Conservation (phyloP, 805 yeast genomes). For the Kodamaea leandrae region DNA sequence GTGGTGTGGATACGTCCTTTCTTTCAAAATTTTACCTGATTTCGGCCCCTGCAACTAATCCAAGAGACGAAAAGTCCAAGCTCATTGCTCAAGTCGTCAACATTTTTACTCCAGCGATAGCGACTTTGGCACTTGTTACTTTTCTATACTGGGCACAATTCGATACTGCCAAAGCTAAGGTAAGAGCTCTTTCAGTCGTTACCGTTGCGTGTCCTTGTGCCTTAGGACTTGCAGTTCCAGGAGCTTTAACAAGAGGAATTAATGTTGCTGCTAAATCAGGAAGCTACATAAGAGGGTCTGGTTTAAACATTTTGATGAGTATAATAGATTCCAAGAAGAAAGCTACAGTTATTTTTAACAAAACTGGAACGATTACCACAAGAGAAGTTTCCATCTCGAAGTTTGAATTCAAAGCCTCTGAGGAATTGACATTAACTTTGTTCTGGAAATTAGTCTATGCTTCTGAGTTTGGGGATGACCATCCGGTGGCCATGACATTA, state of each 20-base stretch:
- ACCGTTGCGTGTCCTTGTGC: slow-evolving; percentile 12
- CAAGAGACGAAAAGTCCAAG: not conserved
- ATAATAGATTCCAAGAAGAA: slow-evolving; percentile 1
- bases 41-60: not conserved
- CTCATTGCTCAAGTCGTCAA: slow-evolving; percentile 3
- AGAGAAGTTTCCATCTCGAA: slow-evolving; percentile 7
- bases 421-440: not conserved
- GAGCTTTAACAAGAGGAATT: slow-evolving; percentile 8
- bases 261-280: slow-evolving; percentile 9
- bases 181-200: slow-evolving; percentile 10
- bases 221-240: slow-evolving; percentile 10
- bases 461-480: slow-evolving; percentile 7
- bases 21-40: not conserved
- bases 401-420: not conserved
- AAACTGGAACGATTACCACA: slow-evolving; percentile 9
- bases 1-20: not conserved
- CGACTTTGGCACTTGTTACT: slow-evolving; percentile 6
- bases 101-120: slow-evolving; percentile 8
- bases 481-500: slow-evolving; percentile 10
- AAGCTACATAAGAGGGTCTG: slow-evolving; percentile 8
- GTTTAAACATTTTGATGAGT: slow-evolving; percentile 6
- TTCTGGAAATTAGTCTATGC: slow-evolving; percentile 8
- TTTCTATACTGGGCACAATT: slow-evolving; percentile 6
- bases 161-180: slow-evolving; percentile 7
- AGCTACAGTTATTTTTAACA: slow-evolving; percentile 9